Evolutionary conservation across 1,284 basidiomycete species (phyloP).

Genomic region (Dichomitus squalens): DNA sequence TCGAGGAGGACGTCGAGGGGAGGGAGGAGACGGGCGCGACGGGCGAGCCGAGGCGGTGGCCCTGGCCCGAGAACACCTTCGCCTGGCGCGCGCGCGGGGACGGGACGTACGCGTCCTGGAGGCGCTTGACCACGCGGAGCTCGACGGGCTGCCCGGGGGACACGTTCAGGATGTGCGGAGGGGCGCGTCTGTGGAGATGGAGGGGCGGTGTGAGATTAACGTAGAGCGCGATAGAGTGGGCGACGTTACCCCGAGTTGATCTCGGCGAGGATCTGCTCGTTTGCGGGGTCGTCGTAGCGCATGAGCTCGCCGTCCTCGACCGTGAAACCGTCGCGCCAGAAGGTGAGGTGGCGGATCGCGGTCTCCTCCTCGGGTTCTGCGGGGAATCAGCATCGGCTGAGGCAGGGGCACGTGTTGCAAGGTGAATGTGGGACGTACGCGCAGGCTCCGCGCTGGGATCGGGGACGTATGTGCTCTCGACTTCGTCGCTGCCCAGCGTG

Average conservation of each 20-base stretch:
- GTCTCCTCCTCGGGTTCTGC: constrained; percentile 55
- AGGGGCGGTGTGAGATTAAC: background rate
- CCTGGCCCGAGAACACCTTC: constrained; percentile 73
- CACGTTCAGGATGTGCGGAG: constrained; percentile 79
- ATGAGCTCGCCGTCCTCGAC: constrained; percentile 90
- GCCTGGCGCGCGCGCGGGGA: constrained; percentile 40
- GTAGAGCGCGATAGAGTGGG: background rate
- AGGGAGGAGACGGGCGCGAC: constrained; percentile 37
- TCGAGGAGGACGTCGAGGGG: constrained; percentile 14
- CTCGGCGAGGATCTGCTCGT: constrained; percentile 73
- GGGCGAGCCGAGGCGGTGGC: constrained; percentile 82
- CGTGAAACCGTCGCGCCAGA: constrained; percentile 95
- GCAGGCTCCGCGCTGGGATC: constrained; percentile 52
- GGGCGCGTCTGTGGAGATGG: constrained; percentile 61
- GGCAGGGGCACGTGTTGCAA: background rate
- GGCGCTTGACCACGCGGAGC: constrained; percentile 78
- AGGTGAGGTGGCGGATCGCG: constrained; percentile 80
- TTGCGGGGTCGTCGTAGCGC: constrained; percentile 83
- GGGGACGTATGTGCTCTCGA: constrained; percentile 72
- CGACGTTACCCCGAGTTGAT: constrained; percentile 78
- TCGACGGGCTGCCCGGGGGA: constrained; percentile 84
- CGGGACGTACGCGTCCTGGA: constrained; percentile 74
- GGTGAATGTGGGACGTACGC: constrained; percentile 4
- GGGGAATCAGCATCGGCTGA: background rate
- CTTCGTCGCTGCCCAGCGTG: constrained; percentile 86